A percentile compares a stretch with the other conserved stretches of the same genome.
Evolutionary conservation across 495 filamentous ascomycete genomes (phyloP).

Genomic region (Trichoderma virens): DNA sequence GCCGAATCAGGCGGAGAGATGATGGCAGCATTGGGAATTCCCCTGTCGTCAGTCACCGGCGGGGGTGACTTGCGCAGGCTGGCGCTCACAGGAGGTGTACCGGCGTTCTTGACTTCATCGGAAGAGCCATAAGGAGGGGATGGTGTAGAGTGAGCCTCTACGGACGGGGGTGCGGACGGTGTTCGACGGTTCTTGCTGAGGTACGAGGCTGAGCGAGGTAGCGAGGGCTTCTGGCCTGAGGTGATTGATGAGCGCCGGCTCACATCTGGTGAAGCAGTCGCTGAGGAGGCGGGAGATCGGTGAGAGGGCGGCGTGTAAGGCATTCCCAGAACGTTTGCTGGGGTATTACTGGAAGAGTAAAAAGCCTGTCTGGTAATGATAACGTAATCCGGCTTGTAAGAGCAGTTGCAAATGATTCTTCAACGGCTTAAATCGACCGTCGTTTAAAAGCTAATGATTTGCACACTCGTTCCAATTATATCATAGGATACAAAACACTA

Average conservation of each 20-base stretch:
- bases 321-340: constrained; percentile 46
- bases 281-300: constrained; percentile 68
- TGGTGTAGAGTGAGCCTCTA: constrained; percentile 27
- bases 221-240: constrained; percentile 40
- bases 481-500: neutral
- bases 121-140: constrained; percentile 65
- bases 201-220: constrained; percentile 72
- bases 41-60: constrained; percentile 55
- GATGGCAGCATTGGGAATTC: constrained; percentile 71
- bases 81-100: constrained; percentile 36
- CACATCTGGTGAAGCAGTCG: constrained; percentile 52
- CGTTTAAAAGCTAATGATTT: neutral
- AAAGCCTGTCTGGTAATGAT: neutral
- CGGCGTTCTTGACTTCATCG: constrained; percentile 55
- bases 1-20: constrained; percentile 84
- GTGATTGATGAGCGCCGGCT: constrained; percentile 51
- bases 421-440: neutral
- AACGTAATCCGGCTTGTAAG: neutral
- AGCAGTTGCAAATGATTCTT: neutral
- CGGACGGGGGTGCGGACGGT: constrained; percentile 25
- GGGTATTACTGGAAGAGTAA: neutral
- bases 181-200: constrained; percentile 49
- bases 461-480: neutral
- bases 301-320: constrained; percentile 88
- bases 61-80: constrained; percentile 73